Percentiles rank a stretch among this genome's conserved stretches.
phyloP scores from a whole-genome alignment of 75 land plant genomes.

The Isoetes taiwanensis region DNA sequence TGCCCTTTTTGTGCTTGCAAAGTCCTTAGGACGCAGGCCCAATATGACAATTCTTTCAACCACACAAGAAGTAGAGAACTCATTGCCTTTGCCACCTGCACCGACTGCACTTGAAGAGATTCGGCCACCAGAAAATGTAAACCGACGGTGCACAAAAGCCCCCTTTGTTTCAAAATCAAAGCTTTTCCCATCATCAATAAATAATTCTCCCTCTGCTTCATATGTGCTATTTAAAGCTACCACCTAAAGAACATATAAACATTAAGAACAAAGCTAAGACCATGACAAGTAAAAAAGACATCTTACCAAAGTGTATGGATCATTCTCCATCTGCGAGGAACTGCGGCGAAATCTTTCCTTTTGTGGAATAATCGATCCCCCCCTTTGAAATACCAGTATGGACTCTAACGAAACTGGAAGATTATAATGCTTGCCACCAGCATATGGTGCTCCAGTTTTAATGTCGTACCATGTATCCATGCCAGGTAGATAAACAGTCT shows the following conservation, averaged over 20 bases:
- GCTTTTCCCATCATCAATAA: constrained; percentile 91
- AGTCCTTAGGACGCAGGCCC: constrained; percentile 34
- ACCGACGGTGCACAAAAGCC: constrained; percentile 75
- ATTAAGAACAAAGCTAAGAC: neutral
- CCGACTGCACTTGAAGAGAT: constrained; percentile 46
- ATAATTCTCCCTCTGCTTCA: constrained; percentile 87
- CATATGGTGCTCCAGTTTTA: constrained; percentile 49
- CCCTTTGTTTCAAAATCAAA: constrained; percentile 59
- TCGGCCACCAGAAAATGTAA: constrained; percentile 52
- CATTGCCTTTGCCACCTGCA: constrained; percentile 9
- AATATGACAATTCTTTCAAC: constrained; percentile 75
- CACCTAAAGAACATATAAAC: constrained; percentile 37
- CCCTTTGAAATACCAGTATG: constrained; percentile 78
- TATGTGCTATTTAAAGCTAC: constrained; percentile 71
- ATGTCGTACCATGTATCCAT: constrained; percentile 71
- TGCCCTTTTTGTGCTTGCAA: constrained; percentile 35
- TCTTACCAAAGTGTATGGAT: constrained; percentile 94
- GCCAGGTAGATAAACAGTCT: constrained; percentile 84
- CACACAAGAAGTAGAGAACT: constrained; percentile 39
- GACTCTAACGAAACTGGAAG: constrained; percentile 61
- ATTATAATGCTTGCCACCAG: constrained; percentile 58
- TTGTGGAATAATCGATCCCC: constrained; percentile 82
- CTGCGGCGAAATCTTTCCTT: constrained; percentile 88
- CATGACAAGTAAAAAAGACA: neutral
- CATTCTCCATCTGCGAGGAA: constrained; percentile 73